Percentiles rank a stretch among this genome's conserved stretches.
These are phyloP conservation scores for Thoreauomyces humboldtii DNA, from an alignment of 192 early-diverging fungal genomes.

Conservation along the genomic window DNA sequence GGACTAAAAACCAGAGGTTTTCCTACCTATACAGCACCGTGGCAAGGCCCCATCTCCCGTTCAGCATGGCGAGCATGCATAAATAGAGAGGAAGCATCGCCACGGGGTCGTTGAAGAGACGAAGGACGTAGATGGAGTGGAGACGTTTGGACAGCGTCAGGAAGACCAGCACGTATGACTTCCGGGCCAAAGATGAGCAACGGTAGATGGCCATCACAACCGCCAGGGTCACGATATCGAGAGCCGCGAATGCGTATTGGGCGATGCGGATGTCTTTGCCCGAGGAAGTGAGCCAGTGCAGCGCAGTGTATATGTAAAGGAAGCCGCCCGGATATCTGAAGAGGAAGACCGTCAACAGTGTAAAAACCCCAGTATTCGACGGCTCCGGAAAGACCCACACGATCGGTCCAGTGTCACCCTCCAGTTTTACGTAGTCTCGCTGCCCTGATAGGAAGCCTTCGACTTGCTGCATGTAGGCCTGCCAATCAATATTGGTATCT, in stretches of 20 bases:
- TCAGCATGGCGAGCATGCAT: constrained; percentile 62
- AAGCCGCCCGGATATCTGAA: constrained; percentile 88
- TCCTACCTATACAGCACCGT: constrained; percentile 67
- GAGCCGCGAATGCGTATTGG: constrained; percentile 78
- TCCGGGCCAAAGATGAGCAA: constrained; percentile 33
- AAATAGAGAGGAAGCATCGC: constrained; percentile 83
- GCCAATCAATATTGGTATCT: constrained; percentile 97
- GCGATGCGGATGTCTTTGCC: constrained; percentile 70
- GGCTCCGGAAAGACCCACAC: too few species aligned
- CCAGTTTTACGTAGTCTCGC: constrained; percentile 73
- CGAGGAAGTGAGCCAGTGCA: constrained; percentile 65
- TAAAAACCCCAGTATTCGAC: too few species aligned
- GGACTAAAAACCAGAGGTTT: too few species aligned
- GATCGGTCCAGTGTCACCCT: constrained; percentile 89
- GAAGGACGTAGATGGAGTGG: constrained; percentile 90
- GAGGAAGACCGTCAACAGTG: too few species aligned
- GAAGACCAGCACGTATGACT: constrained; percentile 51
- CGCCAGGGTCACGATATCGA: constrained; percentile 68
- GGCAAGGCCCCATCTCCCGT: constrained; percentile 46
- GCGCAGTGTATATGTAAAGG: constrained; percentile 76
- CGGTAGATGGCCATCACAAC: constrained; percentile 71
- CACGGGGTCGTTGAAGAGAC: constrained; percentile 91
- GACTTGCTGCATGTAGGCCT: constrained; percentile 93
- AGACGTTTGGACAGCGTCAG: constrained; percentile 77
- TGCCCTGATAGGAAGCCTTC: constrained; percentile 74